Percentiles rank a stretch among this genome's conserved stretches.
These are phyloP conservation scores for Funneliformis mosseae DNA, from an alignment of 192 early-diverging fungal species.

Conservation along the genomic window DNA sequence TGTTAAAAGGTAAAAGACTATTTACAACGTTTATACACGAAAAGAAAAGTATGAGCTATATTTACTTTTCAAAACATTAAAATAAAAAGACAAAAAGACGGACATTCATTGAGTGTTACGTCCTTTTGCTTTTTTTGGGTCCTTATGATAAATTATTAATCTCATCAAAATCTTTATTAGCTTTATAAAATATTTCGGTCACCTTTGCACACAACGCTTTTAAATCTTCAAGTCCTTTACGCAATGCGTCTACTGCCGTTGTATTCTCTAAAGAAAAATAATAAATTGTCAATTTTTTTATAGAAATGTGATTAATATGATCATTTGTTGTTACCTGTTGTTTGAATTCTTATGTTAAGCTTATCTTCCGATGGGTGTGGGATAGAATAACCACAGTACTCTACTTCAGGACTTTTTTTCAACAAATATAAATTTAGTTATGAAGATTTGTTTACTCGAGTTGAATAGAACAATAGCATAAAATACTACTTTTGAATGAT, in stretches of 20 bases:
- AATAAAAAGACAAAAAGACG: too few species aligned
- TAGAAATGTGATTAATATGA: background rate
- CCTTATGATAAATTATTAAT: background rate
- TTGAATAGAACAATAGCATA: background rate
- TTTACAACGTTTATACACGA: constrained; percentile 5
- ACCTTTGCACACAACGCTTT: constrained; percentile 71
- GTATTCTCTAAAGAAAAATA: constrained; percentile 57
- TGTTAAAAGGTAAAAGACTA: constrained; percentile 4
- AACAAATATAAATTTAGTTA: background rate
- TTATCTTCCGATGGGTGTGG: constrained; percentile 96
- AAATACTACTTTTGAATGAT: constrained; percentile 91
- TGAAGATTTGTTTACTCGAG: background rate
- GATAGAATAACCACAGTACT: constrained; percentile 95
- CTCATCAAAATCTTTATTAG: background rate
- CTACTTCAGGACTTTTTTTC: constrained; percentile 69
- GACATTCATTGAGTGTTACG: constrained; percentile 13
- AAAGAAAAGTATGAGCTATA: constrained; percentile 2
- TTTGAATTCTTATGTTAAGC: constrained; percentile 93
- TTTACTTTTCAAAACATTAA: constrained; percentile 2
- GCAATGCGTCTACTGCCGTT: constrained; percentile 81
- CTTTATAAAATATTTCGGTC: constrained; percentile 54
- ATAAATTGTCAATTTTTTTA: background rate
- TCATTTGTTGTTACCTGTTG: constrained; percentile 55
- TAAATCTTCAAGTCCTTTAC: constrained; percentile 87
- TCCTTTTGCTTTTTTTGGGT: constrained; percentile 7